Conservation (phyloP, 257 asterid species). For the Capsicum baccatum region DNA sequence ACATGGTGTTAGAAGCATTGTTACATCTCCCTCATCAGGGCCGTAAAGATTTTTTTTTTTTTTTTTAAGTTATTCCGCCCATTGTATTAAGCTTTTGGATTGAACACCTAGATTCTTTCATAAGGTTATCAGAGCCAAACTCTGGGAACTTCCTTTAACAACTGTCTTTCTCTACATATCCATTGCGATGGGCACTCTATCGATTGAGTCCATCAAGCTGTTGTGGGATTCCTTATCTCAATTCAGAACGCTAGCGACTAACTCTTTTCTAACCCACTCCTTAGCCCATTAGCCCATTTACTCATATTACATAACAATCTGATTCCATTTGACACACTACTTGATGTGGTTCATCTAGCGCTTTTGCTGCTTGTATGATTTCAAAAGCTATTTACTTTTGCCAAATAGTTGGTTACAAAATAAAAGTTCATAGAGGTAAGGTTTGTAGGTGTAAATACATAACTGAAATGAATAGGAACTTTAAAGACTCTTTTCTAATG, state of each 20-base stretch:
- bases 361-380: neutral
- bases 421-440: neutral
- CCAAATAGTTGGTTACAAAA: neutral
- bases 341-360: neutral
- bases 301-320: constrained; percentile 4
- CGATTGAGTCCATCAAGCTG: neutral
- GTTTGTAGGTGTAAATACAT: neutral
- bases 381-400: neutral
- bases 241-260: neutral
- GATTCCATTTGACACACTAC: neutral
- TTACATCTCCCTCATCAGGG: neutral
- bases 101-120: neutral
- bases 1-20: neutral
- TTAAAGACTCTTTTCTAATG: neutral
- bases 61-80: neutral
- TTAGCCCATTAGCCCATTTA: neutral
- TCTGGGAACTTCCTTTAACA: neutral
- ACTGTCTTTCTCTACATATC: neutral
- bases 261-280: neutral
- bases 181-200: constrained; percentile 10
- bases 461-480: neutral
- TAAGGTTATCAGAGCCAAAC: neutral
- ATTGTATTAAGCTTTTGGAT: neutral
- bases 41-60: neutral
- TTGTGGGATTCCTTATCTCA: neutral